phyloP scores from a whole-genome alignment of 2,329 filamentous ascomycete species.

The Neonectria faginata region DNA sequence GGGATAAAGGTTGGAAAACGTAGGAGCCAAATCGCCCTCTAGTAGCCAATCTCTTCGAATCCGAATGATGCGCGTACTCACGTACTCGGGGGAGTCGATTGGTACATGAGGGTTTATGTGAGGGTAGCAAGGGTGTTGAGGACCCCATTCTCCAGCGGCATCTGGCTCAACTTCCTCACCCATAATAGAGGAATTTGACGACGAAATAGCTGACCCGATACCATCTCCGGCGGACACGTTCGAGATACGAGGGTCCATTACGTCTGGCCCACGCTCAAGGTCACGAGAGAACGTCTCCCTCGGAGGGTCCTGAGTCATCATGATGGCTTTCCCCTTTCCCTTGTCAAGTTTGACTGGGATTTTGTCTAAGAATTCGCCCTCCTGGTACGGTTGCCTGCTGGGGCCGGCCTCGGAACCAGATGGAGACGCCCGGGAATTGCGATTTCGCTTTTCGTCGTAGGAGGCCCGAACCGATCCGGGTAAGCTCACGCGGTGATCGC shows the following conservation, averaged over 20 bases:
- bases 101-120: constrained; percentile 94
- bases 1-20: constrained; percentile 94
- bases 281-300: constrained; percentile 60
- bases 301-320: constrained; percentile 55
- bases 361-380: constrained; percentile 29
- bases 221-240: constrained; percentile 62
- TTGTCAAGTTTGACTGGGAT: constrained; percentile 55
- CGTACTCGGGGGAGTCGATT: constrained; percentile 77
- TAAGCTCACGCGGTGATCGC: constrained; percentile 63
- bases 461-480: constrained; percentile 66
- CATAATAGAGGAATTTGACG: constrained; percentile 70
- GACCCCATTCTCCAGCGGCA: constrained; percentile 87
- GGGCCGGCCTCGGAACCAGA: constrained; percentile 34
- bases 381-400: constrained; percentile 30
- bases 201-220: constrained; percentile 67
- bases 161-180: constrained; percentile 74
- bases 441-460: constrained; percentile 61
- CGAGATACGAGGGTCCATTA: constrained; percentile 58
- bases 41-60: constrained; percentile 93
- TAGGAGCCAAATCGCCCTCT: constrained; percentile 88
- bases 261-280: constrained; percentile 65
- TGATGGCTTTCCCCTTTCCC: constrained; percentile 63
- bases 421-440: constrained; percentile 47
- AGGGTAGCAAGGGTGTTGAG: constrained; percentile 92
- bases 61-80: constrained; percentile 87